These are phyloP conservation scores for Scedosporium boydii DNA, from an alignment of 2,329 filamentous ascomycete genomes.

Conservation along the genomic window DNA sequence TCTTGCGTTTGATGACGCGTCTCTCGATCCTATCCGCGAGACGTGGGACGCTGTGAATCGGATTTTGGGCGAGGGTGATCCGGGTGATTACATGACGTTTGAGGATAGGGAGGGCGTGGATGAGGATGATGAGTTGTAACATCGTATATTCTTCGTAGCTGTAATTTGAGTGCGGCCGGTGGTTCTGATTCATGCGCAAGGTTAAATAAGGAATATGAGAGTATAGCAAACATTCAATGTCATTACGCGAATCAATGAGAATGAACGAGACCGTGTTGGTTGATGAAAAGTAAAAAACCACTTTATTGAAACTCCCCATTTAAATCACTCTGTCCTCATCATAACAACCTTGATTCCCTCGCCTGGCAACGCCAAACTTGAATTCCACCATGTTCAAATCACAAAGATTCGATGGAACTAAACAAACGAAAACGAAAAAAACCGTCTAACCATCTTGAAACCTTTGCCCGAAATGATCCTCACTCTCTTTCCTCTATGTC, in stretches of 20 bases:
- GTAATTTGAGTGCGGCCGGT: not conserved
- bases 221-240: not conserved
- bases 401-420: not conserved
- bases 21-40: constrained; percentile 55
- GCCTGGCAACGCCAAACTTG: not conserved
- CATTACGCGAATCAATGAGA: not conserved
- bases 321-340: not conserved
- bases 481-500: too few species aligned
- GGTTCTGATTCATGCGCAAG: too few species aligned
- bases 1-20: constrained; percentile 64
- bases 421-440: not conserved
- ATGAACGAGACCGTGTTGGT: not conserved
- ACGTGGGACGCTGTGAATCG: constrained; percentile 61
- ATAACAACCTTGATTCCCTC: too few species aligned
- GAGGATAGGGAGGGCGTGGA: constrained; percentile 57
- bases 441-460: not conserved
- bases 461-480: not conserved
- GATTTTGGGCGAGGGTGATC: constrained; percentile 33
- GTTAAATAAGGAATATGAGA: too few species aligned
- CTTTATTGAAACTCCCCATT: too few species aligned
- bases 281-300: too few species aligned
- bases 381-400: not conserved
- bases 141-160: constrained; percentile 16
- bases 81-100: constrained; percentile 63
- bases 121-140: constrained; percentile 48